Evolutionary conservation across 495 filamentous ascomycete species (phyloP), one percentile per base, ranked within the genome.

Genomic region (Daldinia loculata): DNA sequence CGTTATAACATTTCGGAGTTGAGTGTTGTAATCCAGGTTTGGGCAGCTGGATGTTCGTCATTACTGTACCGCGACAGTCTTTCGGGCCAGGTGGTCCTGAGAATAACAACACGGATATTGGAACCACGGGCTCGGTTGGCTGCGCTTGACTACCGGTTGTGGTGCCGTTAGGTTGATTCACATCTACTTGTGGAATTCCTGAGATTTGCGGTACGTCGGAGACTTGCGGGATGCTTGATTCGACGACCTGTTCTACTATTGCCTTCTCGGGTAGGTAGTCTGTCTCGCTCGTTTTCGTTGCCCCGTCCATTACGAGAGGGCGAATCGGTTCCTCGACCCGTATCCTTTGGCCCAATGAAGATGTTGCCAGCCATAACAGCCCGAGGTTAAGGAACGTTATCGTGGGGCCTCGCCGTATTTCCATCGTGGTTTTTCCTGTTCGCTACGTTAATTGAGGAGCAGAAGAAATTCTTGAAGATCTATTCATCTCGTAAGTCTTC

Each of bases 1-100:
- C 66, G 59, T 78, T 76, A 60, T 79, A 76, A 70, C 81, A 83
- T 24, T 64, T 69, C 45, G 73, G 70, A 8, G 58, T 70, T 29
- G 66, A 58, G 36, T 72, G 71, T 38, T 57, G 61, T 12, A 61
- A 56, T 36, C 63, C 66, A 24, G 78, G 75, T 15, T 69, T 74
- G 2, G 78, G 70, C 1, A 81, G 56, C 29, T 52, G 56, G 43
- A 83, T 41, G 2, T 57, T 59, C 29, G 74, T 38, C 48, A 82
- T 65, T 19, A 75, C 67, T 38, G 27, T 60, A 7, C 81, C 81
- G 51, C 79, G 78, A 45, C 81, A 82, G 43, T 68, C 55, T 17
- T 74, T 78, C 1, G 80, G 78, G 1, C 80, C 80, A 0, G 77
- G 80, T n/a, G 76, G 58, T 4, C 76, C 73, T n/a, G 75, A 75